A percentile compares a stretch with the other conserved stretches of the same genome.
phyloP scores from a whole-genome alignment of 169 alveolate species.

The Perkinsus marinus region DNA sequence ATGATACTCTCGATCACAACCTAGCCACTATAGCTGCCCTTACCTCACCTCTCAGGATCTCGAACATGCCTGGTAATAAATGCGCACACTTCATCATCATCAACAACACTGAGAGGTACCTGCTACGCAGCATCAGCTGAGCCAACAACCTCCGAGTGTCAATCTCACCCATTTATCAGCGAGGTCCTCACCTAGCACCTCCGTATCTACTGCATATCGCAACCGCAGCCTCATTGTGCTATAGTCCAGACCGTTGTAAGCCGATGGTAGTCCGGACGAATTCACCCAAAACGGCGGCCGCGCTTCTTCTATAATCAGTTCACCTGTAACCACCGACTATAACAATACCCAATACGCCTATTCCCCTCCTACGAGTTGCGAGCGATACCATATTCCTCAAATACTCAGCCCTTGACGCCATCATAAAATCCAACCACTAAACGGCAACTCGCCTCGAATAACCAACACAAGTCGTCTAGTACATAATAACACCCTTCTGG shows the following conservation, averaged over 20 bases:
- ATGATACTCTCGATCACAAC: no score
- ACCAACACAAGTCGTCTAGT: not conserved
- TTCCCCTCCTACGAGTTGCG: not conserved
- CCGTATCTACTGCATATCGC: not conserved
- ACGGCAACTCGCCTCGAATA: not conserved
- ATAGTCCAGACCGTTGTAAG: not conserved
- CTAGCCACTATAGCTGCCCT: not conserved
- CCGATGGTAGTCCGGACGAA: not conserved
- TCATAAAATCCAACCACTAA: not conserved
- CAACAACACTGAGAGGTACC: not conserved
- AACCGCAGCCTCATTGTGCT: not conserved
- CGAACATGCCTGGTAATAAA: not conserved
- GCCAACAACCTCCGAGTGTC: no score
- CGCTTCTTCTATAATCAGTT: not conserved
- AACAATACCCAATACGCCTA: not conserved
- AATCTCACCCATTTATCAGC: no score
- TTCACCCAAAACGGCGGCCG: not conserved
- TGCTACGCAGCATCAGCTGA: not conserved
- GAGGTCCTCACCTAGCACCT: not conserved
- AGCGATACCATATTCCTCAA: not conserved
- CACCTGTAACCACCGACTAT: no score
- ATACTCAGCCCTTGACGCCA: not conserved
- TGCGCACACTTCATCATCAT: not conserved
- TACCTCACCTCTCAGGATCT: not conserved
- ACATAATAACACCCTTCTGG: not conserved